Conservation (phyloP, 768 basidiomycete species). For the Rhizopogon vinicolor region DNA sequence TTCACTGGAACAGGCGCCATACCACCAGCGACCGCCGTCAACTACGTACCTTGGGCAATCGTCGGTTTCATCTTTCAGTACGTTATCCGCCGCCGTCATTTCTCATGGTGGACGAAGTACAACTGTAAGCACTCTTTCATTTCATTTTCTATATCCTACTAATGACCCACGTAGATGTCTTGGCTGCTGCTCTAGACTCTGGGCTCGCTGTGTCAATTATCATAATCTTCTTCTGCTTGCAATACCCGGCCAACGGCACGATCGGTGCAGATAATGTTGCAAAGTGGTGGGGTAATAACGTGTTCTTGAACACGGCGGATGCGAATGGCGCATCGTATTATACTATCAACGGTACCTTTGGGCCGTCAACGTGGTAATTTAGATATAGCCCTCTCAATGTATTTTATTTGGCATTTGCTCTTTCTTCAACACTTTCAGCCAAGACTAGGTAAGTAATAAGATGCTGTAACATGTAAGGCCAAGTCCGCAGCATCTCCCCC, state of each 20-base stretch:
- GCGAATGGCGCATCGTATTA: conserved; percentile 26
- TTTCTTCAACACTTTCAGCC: too few species aligned
- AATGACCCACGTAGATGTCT: conserved; percentile 12
- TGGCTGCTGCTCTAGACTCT: conserved; percentile 29
- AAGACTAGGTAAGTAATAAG: too few species aligned
- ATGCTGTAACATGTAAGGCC: too few species aligned
- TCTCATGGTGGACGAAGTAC: conserved; percentile 34
- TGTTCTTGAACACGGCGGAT: conserved; percentile 31
- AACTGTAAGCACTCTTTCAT: conserved; percentile 14
- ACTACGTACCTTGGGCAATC: conserved; percentile 40
- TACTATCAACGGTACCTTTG: conserved; percentile 31
- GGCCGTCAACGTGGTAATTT: conserved; percentile 16
- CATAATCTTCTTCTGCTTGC: conserved; percentile 31
- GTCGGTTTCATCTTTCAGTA: conserved; percentile 44
- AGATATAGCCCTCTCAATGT: background rate
- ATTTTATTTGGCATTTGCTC: background rate
- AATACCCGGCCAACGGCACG: conserved; percentile 12
- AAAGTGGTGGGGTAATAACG: conserved; percentile 65
- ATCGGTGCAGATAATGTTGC: conserved; percentile 47
- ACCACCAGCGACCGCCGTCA: conserved; percentile 43
- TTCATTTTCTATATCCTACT: background rate
- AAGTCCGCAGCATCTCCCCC: too few species aligned
- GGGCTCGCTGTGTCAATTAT: conserved; percentile 7
- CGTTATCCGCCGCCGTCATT: conserved; percentile 22
- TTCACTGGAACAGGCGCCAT: conserved; percentile 34